Conservation (phyloP, 805 yeast genomes). For the Candida germanica region DNA sequence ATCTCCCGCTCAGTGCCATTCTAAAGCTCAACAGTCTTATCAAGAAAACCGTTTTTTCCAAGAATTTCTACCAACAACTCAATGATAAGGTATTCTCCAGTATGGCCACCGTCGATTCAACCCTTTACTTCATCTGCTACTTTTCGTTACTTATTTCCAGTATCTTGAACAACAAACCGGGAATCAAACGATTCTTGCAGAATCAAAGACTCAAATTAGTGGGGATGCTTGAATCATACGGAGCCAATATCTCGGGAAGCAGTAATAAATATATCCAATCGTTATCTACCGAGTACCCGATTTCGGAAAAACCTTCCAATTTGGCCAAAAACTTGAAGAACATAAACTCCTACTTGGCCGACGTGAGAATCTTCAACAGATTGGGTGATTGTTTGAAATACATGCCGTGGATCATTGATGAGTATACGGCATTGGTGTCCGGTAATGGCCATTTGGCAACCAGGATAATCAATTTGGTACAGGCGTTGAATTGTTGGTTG, state of each 20-base stretch:
- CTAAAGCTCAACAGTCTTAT: constrained; percentile 26
- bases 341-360: constrained; percentile 36
- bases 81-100: constrained; percentile 36
- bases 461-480: constrained; percentile 34
- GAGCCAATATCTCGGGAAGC: constrained; percentile 14
- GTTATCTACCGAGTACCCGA: neutral
- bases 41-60: constrained; percentile 32
- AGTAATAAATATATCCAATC: constrained; percentile 14
- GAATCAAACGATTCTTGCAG: constrained; percentile 26
- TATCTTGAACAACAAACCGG: constrained; percentile 34
- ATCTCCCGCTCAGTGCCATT: constrained; percentile 18
- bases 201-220: constrained; percentile 24
- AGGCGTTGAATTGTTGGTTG: constrained; percentile 38
- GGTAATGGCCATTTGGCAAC: constrained; percentile 19
- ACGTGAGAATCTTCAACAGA: constrained; percentile 41
- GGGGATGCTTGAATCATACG: constrained; percentile 13
- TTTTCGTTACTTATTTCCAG: constrained; percentile 37
- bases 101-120: constrained; percentile 35
- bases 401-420: constrained; percentile 45
- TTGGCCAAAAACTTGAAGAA: constrained; percentile 35
- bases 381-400: constrained; percentile 40
- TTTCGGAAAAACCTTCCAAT: constrained; percentile 13
- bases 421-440: constrained; percentile 25
- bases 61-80: constrained; percentile 40
- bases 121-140: constrained; percentile 42